These are phyloP conservation scores for Coemansia nantahalensis DNA, from an alignment of 192 early-diverging fungal species.

Conservation along the genomic window DNA sequence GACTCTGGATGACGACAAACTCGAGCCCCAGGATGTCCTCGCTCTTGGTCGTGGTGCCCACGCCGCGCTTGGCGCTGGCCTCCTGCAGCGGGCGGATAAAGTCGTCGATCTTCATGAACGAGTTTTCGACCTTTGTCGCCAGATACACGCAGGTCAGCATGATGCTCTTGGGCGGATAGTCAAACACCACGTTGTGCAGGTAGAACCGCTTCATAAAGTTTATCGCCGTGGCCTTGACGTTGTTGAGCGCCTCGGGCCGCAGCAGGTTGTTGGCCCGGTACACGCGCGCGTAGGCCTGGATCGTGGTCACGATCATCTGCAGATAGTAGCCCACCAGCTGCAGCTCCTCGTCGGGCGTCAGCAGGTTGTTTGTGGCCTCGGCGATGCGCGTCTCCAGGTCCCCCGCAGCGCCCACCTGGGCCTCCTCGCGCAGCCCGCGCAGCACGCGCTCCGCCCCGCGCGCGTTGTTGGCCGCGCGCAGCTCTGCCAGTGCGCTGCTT, in stretches of 20 bases:
- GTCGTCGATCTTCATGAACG: conserved; percentile 69
- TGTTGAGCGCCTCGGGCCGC: conserved; percentile 26
- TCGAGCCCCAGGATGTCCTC: conserved; percentile 62
- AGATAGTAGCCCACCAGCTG: conserved; percentile 42
- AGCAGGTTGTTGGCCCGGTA: conserved; percentile 27
- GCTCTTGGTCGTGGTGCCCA: conserved; percentile 42
- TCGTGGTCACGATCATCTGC: too few relatives aligned
- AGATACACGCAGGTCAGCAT: conserved; percentile 76
- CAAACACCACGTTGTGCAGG: conserved; percentile 74
- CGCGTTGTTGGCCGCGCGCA: conserved; percentile 58
- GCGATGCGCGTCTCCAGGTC: conserved; percentile 24
- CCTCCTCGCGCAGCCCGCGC: conserved; percentile 58
- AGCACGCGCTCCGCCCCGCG: conserved; percentile 59
- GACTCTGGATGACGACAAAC: conserved; percentile 66
- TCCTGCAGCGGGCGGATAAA: conserved; percentile 53
- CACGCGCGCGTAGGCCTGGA: conserved; percentile 12
- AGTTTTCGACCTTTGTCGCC: conserved; percentile 73
- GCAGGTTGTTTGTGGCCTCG: conserved; percentile 40
- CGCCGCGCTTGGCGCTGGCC: conserved; percentile 35
- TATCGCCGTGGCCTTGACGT: conserved; percentile 68
- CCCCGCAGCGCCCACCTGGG: conserved; percentile 23
- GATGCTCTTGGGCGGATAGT: conserved; percentile 76
- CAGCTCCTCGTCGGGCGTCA: conserved; percentile 47
- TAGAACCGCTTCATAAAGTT: conserved; percentile 83
- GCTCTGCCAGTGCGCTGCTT: conserved; percentile 52